Conservation (phyloP, 2,329 filamentous ascomycete genomes). For the Salinomyces thailandicus region DNA sequence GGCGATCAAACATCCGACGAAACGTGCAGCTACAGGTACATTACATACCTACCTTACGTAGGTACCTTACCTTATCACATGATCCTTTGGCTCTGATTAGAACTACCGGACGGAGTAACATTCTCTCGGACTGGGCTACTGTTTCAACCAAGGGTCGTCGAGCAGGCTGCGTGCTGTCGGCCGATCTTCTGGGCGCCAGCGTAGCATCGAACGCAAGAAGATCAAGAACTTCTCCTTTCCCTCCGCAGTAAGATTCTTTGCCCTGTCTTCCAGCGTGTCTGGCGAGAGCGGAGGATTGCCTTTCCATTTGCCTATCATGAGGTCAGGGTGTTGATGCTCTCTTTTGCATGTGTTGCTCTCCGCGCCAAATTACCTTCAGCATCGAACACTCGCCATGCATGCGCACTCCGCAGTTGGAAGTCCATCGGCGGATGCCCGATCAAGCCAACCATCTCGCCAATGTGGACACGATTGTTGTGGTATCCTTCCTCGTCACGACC, state of each 20-base stretch:
- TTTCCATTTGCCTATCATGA: neutral
- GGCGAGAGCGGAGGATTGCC: neutral
- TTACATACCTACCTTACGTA: too few relatives aligned
- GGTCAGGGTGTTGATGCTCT: neutral
- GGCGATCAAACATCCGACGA: too few relatives aligned
- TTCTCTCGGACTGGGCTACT: too few relatives aligned
- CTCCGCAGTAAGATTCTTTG: neutral
- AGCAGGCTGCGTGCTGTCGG: too few relatives aligned
- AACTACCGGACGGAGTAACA: too few relatives aligned
- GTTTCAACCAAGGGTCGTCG: too few relatives aligned
- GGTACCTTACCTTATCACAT: too few relatives aligned
- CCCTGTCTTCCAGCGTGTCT: neutral
- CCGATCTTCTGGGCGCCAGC: constrained; percentile 6
- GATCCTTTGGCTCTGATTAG: too few relatives aligned
- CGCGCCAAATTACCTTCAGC: neutral
- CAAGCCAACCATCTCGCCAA: constrained; percentile 5
- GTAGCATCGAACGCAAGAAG: constrained; percentile 5
- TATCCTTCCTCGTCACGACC: constrained; percentile 3
- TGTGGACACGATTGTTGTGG: constrained; percentile 7
- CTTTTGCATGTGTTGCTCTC: neutral
- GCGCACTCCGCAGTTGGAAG: constrained; percentile 4
- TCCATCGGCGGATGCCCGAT: constrained; percentile 3
- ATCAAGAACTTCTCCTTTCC: constrained; percentile 1
- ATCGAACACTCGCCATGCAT: neutral
- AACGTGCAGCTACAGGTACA: too few relatives aligned